These are phyloP conservation scores for Eremochloa ophiuroides DNA, from an alignment of 176 grass and related monocot species.

Conservation along the genomic window DNA sequence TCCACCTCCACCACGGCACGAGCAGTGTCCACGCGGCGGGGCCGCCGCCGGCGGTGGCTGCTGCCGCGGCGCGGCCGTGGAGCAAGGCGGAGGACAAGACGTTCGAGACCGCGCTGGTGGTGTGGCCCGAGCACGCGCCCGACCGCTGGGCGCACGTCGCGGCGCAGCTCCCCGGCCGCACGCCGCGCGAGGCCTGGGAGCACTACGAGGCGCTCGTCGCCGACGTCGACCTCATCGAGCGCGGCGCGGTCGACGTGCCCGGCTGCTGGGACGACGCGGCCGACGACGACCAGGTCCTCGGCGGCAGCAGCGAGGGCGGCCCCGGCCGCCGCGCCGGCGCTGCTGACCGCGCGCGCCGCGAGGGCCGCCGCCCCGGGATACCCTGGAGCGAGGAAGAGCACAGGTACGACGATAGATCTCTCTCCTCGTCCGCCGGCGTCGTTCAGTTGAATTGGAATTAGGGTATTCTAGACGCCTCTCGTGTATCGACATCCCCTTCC, in stretches of 20 bases:
- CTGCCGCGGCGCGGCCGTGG: conserved; percentile 33
- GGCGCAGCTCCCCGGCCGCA: conserved; percentile 43
- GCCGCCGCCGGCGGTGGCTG: not conserved
- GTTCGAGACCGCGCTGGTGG: conserved; percentile 77
- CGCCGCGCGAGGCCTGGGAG: conserved; percentile 47
- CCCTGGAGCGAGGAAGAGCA: conserved; percentile 92
- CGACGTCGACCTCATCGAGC: conserved; percentile 76
- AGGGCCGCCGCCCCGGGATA: conserved; percentile 44
- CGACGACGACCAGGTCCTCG: not conserved
- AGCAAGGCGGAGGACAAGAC: conserved; percentile 78
- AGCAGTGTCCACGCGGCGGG: not conserved
- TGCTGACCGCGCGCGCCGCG: not conserved
- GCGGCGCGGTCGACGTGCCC: conserved; percentile 54
- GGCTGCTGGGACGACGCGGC: conserved; percentile 33
- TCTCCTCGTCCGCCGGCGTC: not conserved
- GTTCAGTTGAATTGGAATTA: not conserved
- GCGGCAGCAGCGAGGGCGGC: not conserved
- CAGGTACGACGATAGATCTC: conserved; percentile 39
- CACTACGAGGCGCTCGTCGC: conserved; percentile 68
- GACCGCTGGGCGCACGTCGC: conserved; percentile 67
- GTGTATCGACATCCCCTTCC: not conserved
- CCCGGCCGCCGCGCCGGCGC: not conserved
- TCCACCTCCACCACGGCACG: not conserved
- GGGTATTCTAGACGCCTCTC: not conserved
- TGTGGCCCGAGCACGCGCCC: conserved; percentile 51